Evolutionary conservation across 768 basidiomycete genomes (phyloP), one percentile per base, ranked within the genome.

Genomic region (Mycena belliarum): DNA sequence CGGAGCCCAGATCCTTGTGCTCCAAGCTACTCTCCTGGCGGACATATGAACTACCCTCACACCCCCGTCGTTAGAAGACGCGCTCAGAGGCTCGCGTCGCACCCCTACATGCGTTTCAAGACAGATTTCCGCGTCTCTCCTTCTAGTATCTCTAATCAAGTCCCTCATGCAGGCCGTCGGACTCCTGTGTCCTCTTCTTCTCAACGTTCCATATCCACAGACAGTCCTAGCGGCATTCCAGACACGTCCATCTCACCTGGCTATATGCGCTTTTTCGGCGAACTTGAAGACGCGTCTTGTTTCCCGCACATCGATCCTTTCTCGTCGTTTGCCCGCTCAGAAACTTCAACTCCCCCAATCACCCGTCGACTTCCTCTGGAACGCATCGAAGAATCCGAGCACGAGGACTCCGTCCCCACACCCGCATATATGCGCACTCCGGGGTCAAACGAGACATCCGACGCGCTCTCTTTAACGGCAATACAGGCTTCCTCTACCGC

Each of bases 91-190:
- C 42, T 45, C 9, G 21, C 53, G 21, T 50, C 48, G 20, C 43
- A 33, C 23, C 59, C 59, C 42, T 51, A 60, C 15, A 60, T 46
- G 48, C 58, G 29, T n/a, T 59, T 59, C 32, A 21, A 45, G 5
- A 50, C 59, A 3, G 59, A 60, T 46, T 60, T 54, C 29, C 52
- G 52, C 25, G 26, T 8, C 25, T 42, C 38, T 24, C 0, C 15
- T 37, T 25, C 46, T 12, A n/a, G 33, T 24, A 24, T 14, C 12
- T 28, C 33, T 43, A 38, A 29, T 35, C 20, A 52, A 40, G 20
- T 15, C 56, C 24, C 40, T 29, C n/a, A 12, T 18, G 32, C 35
- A n/a, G 15, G n/a, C 12, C 33, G 25, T 11, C 18, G 28, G 20
- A 20, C 28, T 10, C 20, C 37, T 38, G 20, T 28, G 21, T 25